A percentile compares a stretch with the other conserved stretches of the same genome.
phyloP scores from a whole-genome alignment of 139 green algal genomes.

The Pseudopediastrum boryanum region DNA sequence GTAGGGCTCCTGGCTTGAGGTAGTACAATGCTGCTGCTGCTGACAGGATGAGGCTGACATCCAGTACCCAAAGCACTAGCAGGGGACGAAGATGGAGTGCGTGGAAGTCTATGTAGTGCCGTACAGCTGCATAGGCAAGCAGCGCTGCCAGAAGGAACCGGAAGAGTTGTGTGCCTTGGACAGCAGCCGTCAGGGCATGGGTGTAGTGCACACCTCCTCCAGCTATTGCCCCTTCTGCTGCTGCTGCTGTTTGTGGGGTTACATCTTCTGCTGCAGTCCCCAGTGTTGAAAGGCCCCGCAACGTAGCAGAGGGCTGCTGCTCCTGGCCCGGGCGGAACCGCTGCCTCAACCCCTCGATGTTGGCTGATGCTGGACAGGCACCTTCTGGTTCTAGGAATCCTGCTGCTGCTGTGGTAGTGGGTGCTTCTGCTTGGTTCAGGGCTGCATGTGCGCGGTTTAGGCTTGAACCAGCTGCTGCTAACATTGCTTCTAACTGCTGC shows the following conservation, averaged over 20 bases:
- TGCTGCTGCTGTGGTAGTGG: neutral
- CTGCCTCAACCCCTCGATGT: neutral
- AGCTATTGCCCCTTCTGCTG: constrained; percentile 2
- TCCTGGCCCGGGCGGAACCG: neutral
- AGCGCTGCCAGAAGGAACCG: constrained; percentile 26
- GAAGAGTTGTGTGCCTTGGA: constrained; percentile 9
- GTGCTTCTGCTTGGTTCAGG: neutral
- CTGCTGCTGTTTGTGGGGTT: constrained; percentile 1
- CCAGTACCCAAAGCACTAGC: neutral
- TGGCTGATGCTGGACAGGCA: neutral
- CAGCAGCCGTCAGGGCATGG: neutral
- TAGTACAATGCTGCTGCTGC: neutral
- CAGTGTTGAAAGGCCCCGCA: neutral
- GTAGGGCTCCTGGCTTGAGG: neutral
- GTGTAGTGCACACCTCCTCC: constrained; percentile 3
- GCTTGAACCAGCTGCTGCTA: neutral
- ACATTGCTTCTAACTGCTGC: constrained; percentile 5
- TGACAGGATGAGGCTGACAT: neutral
- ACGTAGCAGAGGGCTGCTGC: neutral
- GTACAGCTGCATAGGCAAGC: constrained; percentile 28
- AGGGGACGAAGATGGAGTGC: neutral
- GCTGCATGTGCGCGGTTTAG: constrained; percentile 22
- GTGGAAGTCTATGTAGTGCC: neutral
- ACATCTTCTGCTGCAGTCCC: constrained; percentile 10
- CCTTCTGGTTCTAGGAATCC: neutral